Evolutionary conservation across 805 yeast genomes (phyloP).

Genomic region (Ogataea nitratoaversa): DNA sequence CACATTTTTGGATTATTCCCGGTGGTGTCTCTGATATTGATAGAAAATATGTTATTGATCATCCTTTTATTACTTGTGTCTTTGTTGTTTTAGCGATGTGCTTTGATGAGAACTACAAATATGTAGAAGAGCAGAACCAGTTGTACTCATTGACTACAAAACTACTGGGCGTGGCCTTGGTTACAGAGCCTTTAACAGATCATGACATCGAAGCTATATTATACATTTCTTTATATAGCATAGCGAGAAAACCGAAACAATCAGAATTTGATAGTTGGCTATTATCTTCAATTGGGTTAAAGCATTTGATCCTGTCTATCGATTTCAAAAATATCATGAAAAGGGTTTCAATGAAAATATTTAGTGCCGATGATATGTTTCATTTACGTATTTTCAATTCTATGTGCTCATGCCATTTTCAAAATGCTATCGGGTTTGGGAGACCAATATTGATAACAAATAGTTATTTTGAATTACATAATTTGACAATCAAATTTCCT

Average conservation of each 20-base stretch:
- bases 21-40: slow-evolving; percentile 52
- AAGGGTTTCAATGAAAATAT: slow-evolving; percentile 28
- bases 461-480: slow-evolving; percentile 39
- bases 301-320: slow-evolving; percentile 43
- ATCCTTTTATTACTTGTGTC: slow-evolving; percentile 52
- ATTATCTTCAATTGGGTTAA: slow-evolving; percentile 48
- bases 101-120: slow-evolving; percentile 48
- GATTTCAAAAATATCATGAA: slow-evolving; percentile 40
- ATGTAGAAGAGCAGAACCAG: slow-evolving; percentile 43
- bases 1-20: slow-evolving; percentile 60
- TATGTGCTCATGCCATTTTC: slow-evolving; percentile 48
- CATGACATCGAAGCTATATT: slow-evolving; percentile 59
- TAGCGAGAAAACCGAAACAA: slow-evolving; percentile 51
- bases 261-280: slow-evolving; percentile 50
- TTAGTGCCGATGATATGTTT: slow-evolving; percentile 39
- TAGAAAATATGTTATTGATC: slow-evolving; percentile 41
- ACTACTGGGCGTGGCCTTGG: slow-evolving; percentile 44
- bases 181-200: slow-evolving; percentile 50
- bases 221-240: slow-evolving; percentile 50
- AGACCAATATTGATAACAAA: slow-evolving; percentile 38
- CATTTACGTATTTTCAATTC: slow-evolving; percentile 53
- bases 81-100: slow-evolving; percentile 52
- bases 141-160: slow-evolving; percentile 46
- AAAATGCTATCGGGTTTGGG: slow-evolving; percentile 47
- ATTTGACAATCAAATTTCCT: slow-evolving; percentile 43